These are phyloP conservation scores for Salix caprea DNA, from an alignment of 345 rosid species.

Conservation along the genomic window DNA sequence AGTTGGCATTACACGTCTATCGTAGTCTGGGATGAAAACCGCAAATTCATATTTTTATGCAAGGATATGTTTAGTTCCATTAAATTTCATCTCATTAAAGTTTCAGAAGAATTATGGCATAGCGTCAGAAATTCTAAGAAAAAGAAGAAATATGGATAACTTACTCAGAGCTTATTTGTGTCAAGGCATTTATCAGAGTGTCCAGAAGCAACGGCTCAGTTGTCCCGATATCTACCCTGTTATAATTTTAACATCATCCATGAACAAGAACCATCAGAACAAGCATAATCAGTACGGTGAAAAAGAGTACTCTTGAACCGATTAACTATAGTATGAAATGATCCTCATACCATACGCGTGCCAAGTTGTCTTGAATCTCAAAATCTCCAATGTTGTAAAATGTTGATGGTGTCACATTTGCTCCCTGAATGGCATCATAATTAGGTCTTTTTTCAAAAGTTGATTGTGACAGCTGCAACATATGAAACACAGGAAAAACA, in stretches of 20 bases:
- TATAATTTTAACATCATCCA: constrained; percentile 10
- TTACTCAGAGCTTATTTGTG: constrained; percentile 91
- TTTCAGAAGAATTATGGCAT: neutral
- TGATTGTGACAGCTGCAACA: constrained; percentile 69
- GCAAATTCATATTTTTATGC: neutral
- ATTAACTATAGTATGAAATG: neutral
- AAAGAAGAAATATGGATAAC: constrained; percentile 11
- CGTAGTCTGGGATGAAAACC: neutral
- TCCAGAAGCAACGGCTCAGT: constrained; percentile 78
- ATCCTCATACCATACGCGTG: constrained; percentile 63
- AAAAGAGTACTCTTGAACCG: neutral
- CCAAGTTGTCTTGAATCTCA: constrained; percentile 82
- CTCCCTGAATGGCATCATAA: constrained; percentile 80
- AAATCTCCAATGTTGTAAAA: constrained; percentile 89
- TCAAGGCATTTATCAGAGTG: constrained; percentile 74
- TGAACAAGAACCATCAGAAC: neutral
- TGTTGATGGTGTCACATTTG: constrained; percentile 72
- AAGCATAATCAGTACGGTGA: neutral
- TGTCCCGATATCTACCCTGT: constrained; percentile 88
- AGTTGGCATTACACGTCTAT: neutral
- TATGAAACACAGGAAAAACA: constrained; percentile 1
- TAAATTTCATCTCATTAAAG: neutral
- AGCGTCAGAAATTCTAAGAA: neutral
- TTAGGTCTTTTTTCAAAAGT: constrained; percentile 61
- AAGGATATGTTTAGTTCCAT: neutral